Evolutionary conservation across 441 rosid genomes (phyloP).

Genomic region (Erodium texanum): DNA sequence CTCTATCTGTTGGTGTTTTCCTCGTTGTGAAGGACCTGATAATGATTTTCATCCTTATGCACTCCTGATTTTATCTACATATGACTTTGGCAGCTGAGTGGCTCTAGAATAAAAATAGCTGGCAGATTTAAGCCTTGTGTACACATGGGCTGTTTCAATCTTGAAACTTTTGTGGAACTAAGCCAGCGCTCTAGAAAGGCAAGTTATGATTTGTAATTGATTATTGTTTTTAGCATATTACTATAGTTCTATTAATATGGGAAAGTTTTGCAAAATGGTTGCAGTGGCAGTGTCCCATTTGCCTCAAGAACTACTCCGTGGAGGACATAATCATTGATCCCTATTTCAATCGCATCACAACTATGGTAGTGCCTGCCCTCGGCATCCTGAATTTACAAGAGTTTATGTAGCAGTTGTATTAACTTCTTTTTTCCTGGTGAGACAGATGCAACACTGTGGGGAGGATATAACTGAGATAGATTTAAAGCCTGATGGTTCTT

Average conservation of each 20-base stretch:
- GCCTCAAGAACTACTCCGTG: slow-evolving; percentile 11
- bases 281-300: slow-evolving; percentile 9
- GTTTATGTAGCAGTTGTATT: neutral
- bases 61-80: neutral
- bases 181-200: slow-evolving; percentile 7
- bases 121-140: slow-evolving; percentile 11
- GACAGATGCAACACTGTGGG: slow-evolving; percentile 22
- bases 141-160: slow-evolving; percentile 10
- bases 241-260: neutral
- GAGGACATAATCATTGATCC: slow-evolving; percentile 22
- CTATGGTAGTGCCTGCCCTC: slow-evolving; percentile 15
- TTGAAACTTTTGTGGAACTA: slow-evolving; percentile 12
- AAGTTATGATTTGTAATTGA: neutral
- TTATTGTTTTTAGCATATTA: neutral
- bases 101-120: slow-evolving; percentile 9
- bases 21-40: neutral
- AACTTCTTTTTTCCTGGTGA: neutral
- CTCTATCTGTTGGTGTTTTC: neutral
- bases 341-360: slow-evolving; percentile 24
- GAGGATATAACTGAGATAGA: slow-evolving; percentile 28
- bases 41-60: neutral
- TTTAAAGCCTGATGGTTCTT: slow-evolving; percentile 30
- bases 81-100: slow-evolving; percentile 9
- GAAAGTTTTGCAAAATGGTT: slow-evolving; percentile 1
- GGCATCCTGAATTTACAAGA: neutral